Conservation (phyloP, 148 eudicot species). For the Dysphania ambrosioides region DNA sequence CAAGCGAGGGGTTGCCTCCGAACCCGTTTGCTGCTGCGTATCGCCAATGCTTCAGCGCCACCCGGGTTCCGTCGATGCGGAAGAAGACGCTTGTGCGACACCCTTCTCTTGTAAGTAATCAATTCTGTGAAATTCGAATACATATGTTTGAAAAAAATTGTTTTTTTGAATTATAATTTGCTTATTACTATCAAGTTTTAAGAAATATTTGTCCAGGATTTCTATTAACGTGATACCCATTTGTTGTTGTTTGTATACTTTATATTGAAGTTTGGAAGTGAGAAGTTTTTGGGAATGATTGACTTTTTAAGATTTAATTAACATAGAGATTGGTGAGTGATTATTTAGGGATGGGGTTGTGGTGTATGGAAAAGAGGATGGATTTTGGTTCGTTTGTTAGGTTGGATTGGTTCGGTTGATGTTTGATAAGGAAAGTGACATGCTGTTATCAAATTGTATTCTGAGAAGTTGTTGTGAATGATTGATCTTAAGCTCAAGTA, state of each 20-base stretch:
- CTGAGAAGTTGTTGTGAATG: too few relatives aligned
- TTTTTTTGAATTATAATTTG: too few relatives aligned
- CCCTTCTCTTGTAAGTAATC: conserved; percentile 54
- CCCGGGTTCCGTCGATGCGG: conserved; percentile 23
- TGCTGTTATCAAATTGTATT: too few relatives aligned
- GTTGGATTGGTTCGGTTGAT: too few relatives aligned
- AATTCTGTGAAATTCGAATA: neutral
- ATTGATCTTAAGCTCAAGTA: too few relatives aligned
- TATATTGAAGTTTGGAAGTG: neutral
- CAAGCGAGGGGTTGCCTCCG: conserved; percentile 62
- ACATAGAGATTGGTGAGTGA: neutral
- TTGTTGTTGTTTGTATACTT: neutral
- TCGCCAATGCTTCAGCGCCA: conserved; percentile 38
- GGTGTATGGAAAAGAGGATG: too few relatives aligned
- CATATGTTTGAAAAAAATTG: neutral
- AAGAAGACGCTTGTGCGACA: conserved; percentile 67
- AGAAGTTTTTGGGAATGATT: neutral
- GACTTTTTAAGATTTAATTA: neutral
- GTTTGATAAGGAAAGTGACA: too few relatives aligned
- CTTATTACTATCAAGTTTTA: neutral
- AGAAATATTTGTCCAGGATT: neutral
- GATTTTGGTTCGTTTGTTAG: too few relatives aligned
- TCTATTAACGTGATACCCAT: neutral
- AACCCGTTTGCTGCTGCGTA: conserved; percentile 41
- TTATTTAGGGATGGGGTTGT: too few relatives aligned